Conservation (phyloP, 805 yeast species). For the Metschnikowia hibisci region DNA sequence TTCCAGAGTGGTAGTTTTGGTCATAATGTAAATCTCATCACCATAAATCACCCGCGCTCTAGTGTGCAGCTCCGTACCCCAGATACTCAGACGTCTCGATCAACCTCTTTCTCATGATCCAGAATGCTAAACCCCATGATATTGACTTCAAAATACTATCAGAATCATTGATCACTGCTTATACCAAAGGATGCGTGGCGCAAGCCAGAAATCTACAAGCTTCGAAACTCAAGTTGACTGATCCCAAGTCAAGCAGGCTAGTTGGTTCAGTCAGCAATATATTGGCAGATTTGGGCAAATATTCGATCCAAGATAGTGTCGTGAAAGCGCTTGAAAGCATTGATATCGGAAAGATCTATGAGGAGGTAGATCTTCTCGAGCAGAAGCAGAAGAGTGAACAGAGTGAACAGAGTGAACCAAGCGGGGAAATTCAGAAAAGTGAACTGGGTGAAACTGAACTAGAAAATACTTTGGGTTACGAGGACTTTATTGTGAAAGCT, state of each 20-base stretch:
- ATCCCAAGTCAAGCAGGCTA: constrained; percentile 2
- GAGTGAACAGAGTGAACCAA: neutral
- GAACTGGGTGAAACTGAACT: neutral
- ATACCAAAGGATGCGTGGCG: constrained; percentile 8
- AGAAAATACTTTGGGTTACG: constrained; percentile 21
- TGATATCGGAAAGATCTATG: constrained; percentile 55
- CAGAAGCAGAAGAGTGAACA: neutral
- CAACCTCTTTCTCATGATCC: neutral
- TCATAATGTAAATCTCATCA: no score
- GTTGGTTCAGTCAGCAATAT: constrained; percentile 4
- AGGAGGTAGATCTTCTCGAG: constrained; percentile 49
- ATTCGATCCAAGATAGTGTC: constrained; percentile 14
- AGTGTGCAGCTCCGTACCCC: neutral
- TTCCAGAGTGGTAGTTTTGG: no score
- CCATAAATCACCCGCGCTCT: no score
- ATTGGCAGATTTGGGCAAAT: constrained; percentile 8
- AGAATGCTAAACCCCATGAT: neutral
- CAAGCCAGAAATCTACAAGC: constrained; percentile 4
- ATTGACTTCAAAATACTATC: constrained; percentile 13
- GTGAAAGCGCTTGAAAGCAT: constrained; percentile 61
- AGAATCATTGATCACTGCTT: constrained; percentile 7
- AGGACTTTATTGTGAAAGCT: constrained; percentile 35
- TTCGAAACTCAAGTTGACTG: neutral
- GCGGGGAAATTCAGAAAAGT: constrained; percentile 21
- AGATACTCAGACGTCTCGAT: neutral